Evolutionary conservation across 2,329 filamentous ascomycete genomes (phyloP).

Genomic region (Colletotrichum eremochloae): DNA sequence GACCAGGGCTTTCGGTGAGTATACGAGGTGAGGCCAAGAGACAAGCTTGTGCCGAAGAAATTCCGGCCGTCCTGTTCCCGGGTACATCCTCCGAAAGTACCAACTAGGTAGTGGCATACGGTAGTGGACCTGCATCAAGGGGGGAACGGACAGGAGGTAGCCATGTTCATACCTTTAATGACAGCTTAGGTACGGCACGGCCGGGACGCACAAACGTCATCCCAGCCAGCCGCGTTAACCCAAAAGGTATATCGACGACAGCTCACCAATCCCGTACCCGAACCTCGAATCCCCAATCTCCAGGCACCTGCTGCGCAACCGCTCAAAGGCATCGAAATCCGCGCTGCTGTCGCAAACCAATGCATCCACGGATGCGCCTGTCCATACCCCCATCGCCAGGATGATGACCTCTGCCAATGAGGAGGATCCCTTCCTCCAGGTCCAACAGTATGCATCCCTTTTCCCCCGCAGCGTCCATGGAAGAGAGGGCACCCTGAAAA

Average conservation of each 20-base stretch:
- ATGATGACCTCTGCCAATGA: conserved; percentile 79
- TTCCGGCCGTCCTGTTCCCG: conserved; percentile 1
- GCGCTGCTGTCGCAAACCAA: conserved; percentile 24
- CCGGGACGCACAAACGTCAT: conserved; percentile 42
- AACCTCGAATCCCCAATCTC: not conserved
- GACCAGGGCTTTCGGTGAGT: conserved; percentile 18
- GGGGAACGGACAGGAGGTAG: conserved; percentile 15
- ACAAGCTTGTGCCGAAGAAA: conserved; percentile 22
- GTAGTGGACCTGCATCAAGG: conserved; percentile 30
- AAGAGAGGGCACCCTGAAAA: not conserved
- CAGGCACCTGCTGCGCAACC: not conserved
- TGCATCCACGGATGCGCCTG: conserved; percentile 36
- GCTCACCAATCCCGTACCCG: conserved; percentile 4
- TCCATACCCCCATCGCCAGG: conserved; percentile 47
- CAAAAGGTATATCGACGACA: conserved; percentile 29
- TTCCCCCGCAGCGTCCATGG: not conserved
- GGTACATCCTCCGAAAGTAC: conserved; percentile 23
- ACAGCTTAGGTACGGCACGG: conserved; percentile 17
- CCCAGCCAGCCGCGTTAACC: conserved; percentile 28
- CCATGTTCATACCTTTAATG: not conserved
- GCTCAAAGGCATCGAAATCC: not conserved
- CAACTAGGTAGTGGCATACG: conserved; percentile 1
- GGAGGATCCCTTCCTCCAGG: conserved; percentile 79
- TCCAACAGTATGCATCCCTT: conserved; percentile 70
- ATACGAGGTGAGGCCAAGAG: not conserved